A percentile compares a stretch with the other conserved stretches of the same genome.
phyloP scores from a whole-genome alignment of 257 asterid species.

The Przewalskia tangutica region DNA sequence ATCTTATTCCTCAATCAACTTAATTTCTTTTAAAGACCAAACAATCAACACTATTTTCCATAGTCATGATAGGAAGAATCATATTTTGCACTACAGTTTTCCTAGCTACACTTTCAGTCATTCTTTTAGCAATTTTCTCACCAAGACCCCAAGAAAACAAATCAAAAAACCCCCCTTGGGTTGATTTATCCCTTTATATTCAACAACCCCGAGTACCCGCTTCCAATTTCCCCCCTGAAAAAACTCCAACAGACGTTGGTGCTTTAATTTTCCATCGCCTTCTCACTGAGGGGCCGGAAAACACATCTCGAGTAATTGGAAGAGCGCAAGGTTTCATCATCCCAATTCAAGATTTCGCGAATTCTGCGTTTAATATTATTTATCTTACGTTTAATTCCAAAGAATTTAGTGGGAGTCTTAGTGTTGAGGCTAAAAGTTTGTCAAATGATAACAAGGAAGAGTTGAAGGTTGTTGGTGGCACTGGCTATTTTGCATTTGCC shows the following conservation, averaged over 20 bases:
- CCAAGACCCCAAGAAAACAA: slow-evolving; percentile 37
- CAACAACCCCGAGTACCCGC: slow-evolving; percentile 43
- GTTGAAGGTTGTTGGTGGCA: slow-evolving; percentile 71
- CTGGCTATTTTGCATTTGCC: slow-evolving; percentile 79
- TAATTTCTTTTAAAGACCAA: background rate
- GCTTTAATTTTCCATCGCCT: slow-evolving; percentile 62
- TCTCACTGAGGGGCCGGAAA: slow-evolving; percentile 58
- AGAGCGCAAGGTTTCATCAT: slow-evolving; percentile 72
- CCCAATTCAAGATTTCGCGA: slow-evolving; percentile 56
- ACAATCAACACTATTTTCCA: background rate
- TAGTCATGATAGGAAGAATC: slow-evolving; percentile 45
- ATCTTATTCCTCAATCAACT: slow-evolving; percentile 2
- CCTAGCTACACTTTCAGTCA: slow-evolving; percentile 53
- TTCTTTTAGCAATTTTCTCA: slow-evolving; percentile 60
- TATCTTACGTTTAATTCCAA: slow-evolving; percentile 51
- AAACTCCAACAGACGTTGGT: slow-evolving; percentile 22
- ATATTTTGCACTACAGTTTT: slow-evolving; percentile 57
- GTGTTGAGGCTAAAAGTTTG: slow-evolving; percentile 51
- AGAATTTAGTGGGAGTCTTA: slow-evolving; percentile 50
- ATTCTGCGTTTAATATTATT: slow-evolving; percentile 60
- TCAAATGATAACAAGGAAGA: slow-evolving; percentile 31
- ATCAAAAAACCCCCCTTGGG: slow-evolving; percentile 13
- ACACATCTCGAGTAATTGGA: slow-evolving; percentile 57
- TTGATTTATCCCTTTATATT: slow-evolving; percentile 51
- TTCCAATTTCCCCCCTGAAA: slow-evolving; percentile 2